Base-by-base conservation (phyloP, 192 early-diverging fungal genomes). In the Piromyces finnis region DNA sequence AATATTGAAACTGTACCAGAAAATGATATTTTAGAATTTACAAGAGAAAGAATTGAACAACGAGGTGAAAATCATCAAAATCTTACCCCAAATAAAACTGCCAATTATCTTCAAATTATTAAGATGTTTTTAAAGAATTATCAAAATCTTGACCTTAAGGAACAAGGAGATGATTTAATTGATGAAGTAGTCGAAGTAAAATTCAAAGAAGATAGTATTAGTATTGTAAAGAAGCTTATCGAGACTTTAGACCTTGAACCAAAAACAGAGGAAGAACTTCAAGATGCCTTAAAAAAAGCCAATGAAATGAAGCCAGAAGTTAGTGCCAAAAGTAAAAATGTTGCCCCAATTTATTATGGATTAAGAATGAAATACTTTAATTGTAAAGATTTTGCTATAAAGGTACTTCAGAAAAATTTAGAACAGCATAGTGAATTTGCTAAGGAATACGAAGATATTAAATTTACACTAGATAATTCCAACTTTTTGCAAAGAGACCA, bases 1-100 rank as follows among this genome's bases (percentile, higher is more conserved):
- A 68, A 68, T 68, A 68, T 68, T n/a, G 26, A 68, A n/a, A n/a
- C 51, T 27, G 51, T 68, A 22, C 22, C 22, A 11, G 26, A 68
- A 68, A 68, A 9, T 11, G 51, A 68, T 68, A 11, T 68, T 68
- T n/a, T 68, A n/a, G 51, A 68, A 68, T 68, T 68, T 68, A 5
- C 26, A n/a, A 68, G 51, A 68, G 51, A 68, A 2, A 68, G 51
- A 68, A 68, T 68, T n/a, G 51, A 68, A 68, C 1, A 16, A 30
- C 87, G 89, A 78, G 96, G 95, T 15, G 92, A 94, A 39, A 88
- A 92, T 79, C 96, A 98, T 81, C 94, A 95, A 86, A 86, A 85
- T 13, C 83, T 97, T 68, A 96, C 92, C 0, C 94, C 96, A 0
- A 79, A 84, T 17, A 85, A 87, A 39, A 88, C 89, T 12, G 87